Evolutionary conservation across 148 eudicot genomes (phyloP).

Genomic region (Nepenthes mirabilis): DNA sequence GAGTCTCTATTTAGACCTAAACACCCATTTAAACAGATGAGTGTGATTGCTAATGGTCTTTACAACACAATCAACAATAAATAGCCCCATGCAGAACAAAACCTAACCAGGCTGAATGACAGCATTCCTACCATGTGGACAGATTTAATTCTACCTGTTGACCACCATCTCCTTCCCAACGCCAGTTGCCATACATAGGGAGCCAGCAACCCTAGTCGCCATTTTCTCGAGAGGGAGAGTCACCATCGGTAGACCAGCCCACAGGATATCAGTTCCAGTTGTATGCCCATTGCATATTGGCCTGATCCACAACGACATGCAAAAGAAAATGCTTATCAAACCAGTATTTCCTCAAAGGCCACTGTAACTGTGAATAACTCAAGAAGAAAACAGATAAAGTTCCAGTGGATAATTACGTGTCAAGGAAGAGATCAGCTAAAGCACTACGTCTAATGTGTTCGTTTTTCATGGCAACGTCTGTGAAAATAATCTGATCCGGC

Average conservation of each 20-base stretch:
- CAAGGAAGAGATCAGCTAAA: constrained; percentile 91
- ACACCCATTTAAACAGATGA: neutral
- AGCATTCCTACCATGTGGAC: neutral
- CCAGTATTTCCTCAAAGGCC: neutral
- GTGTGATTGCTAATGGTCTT: neutral
- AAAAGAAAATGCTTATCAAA: neutral
- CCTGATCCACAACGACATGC: constrained; percentile 22
- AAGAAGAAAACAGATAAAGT: neutral
- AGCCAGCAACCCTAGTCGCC: constrained; percentile 98
- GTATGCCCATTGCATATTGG: constrained; percentile 97
- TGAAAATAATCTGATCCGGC: constrained; percentile 86
- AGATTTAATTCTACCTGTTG: constrained; percentile 29
- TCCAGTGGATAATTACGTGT: constrained; percentile 41
- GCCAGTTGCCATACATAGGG: constrained; percentile 87
- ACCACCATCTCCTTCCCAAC: constrained; percentile 92
- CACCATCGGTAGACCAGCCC: constrained; percentile 99
- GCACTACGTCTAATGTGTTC: constrained; percentile 91
- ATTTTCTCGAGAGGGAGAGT: constrained; percentile 88
- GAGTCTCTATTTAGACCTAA: neutral
- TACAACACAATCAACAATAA: neutral
- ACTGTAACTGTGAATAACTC: neutral
- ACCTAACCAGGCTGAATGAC: neutral
- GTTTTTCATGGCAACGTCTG: constrained; percentile 92
- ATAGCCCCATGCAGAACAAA: neutral
- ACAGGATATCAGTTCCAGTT: constrained; percentile 95